Conservation (phyloP, 495 filamentous ascomycete species). For the Geoglossum glabrum region DNA sequence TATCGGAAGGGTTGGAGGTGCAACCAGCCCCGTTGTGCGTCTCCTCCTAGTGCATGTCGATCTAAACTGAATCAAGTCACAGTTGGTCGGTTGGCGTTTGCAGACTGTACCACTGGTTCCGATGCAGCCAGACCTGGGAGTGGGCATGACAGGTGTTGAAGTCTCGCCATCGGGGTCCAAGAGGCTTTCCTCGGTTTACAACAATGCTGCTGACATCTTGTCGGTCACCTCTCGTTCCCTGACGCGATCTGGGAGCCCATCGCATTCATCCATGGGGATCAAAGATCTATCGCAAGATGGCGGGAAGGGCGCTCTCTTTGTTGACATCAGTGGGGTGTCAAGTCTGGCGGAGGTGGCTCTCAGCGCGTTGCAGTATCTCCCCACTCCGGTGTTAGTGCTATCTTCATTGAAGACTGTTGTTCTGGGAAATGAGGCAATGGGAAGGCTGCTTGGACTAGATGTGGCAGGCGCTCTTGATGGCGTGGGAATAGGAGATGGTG, state of each 20-base stretch:
- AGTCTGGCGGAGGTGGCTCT: slow-evolving; percentile 26
- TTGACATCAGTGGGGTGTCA: neutral
- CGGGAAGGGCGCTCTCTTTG: neutral
- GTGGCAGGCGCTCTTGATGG: slow-evolving; percentile 11
- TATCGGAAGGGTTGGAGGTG: neutral
- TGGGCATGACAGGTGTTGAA: neutral
- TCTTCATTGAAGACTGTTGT: slow-evolving; percentile 41
- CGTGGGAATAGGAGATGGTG: slow-evolving; percentile 14
- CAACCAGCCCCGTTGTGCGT: no score
- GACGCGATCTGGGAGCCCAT: neutral
- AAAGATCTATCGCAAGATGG: neutral
- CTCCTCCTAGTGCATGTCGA: neutral
- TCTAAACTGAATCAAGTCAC: neutral
- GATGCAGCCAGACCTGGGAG: neutral
- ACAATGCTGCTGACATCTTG: neutral
- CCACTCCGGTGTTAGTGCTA: slow-evolving; percentile 43
- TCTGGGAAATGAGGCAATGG: slow-evolving; percentile 53
- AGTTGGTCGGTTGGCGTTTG: neutral
- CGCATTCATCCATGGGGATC: neutral
- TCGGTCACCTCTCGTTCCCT: neutral
- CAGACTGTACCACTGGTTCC: neutral
- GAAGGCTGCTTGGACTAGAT: slow-evolving; percentile 33
- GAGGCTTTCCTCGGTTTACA: neutral
- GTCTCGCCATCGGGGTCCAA: neutral
- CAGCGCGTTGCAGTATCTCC: slow-evolving; percentile 45